Evolutionary conservation across 2,329 filamentous ascomycete species (phyloP), one percentile per base, ranked within the genome.

Genomic region (Ophiostoma sp.): DNA sequence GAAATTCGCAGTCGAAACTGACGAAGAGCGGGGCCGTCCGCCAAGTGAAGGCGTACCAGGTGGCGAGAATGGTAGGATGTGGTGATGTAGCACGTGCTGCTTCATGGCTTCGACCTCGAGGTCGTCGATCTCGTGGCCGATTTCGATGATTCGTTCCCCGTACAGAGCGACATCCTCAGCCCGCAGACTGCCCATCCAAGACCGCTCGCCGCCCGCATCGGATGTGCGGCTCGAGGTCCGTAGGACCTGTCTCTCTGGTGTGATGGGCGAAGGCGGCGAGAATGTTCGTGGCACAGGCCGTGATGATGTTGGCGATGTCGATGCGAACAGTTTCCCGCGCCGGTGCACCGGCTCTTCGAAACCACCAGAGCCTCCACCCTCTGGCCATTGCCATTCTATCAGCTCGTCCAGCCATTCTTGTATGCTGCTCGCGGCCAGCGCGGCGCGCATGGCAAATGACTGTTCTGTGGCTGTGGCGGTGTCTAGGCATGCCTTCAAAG

Each of bases 31-130:
- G 1, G 59, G n/a, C 0, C 42, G 3, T 1, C 59, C 72, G 3
- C 57, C 73, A 1, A 70, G 17, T 1, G 68, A 45, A 12, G 85
- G 85, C 12, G 83, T 85, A 7, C 81, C 83, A 15, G 84, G 85
- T 57, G 87, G 85, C 73, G 88, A 90, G 76, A 84, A 84, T 8
- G 87, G 88, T 76, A 91, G 83, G 79, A 92, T 91, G 83, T 97
- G 93, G 78, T 93, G 93, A 81, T 92, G 90, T 75, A 98, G 84
- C 77, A 98, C 92, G 79, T 95, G 93, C 61, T 88, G 89, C 83
- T 99, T 98, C 80, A 99, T 90, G 76, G 97, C 94, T 78, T 98
- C 93, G 52, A 97, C 85, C 71, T 93, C 89, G 70, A 96, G 84
- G 52, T 88, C 86, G 72, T 92, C 89, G 83, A 96, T 84, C 73